Base-by-base conservation (phyloP, 1,284 basidiomycete genomes). In the Sphagnurus paluster region DNA sequence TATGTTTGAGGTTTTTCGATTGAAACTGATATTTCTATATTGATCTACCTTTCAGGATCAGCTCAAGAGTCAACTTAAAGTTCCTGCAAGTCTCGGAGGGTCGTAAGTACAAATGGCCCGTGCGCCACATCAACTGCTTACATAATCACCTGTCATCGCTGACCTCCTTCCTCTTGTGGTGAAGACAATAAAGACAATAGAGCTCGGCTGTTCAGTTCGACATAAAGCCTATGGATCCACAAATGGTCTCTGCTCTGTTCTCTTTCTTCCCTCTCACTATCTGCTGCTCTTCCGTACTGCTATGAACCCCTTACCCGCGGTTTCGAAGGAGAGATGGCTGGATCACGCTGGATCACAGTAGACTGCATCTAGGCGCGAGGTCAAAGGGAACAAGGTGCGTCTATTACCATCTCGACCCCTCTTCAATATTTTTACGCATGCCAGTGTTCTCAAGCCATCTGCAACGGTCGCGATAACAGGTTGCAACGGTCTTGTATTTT, bases 171-270 rank as follows among this genome's bases (percentile, higher is more conserved):
- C 7, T n/a, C 21, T 21, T 21, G 20, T 14, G 32, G 38, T 33
- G 35, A 57, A 56, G 54, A 63, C 59, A 62, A 63, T 62, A 60
- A 54, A 58, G 56, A 62, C 60, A 61, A 62, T 62, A 57, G 44
- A 51, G 52, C 23, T 39, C 37, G 35, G 44, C 19, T 43, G 28
- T 24, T 3, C 23, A 34, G 9, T 17, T 48, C 41, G 39, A 37
- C 52, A 53, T 53, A 53, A 55, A 53, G 48, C 48, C n/a, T n/a
- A n/a, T n/a, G n/a, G n/a, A n/a, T 44, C 26, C 28, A 19, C 13
- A 30, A 14, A 32, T 26, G 44, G 32, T 19, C 24, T 24, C 35
- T 10, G 46, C 32, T 29, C 47, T 48, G 23, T 14, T 44, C 52
- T 35, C 32, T 37, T 25, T 20, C n/a, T 43, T 7, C 42, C 16